Conservation (phyloP, 1,284 basidiomycete genomes). For the Leccinum griseonigrum region DNA sequence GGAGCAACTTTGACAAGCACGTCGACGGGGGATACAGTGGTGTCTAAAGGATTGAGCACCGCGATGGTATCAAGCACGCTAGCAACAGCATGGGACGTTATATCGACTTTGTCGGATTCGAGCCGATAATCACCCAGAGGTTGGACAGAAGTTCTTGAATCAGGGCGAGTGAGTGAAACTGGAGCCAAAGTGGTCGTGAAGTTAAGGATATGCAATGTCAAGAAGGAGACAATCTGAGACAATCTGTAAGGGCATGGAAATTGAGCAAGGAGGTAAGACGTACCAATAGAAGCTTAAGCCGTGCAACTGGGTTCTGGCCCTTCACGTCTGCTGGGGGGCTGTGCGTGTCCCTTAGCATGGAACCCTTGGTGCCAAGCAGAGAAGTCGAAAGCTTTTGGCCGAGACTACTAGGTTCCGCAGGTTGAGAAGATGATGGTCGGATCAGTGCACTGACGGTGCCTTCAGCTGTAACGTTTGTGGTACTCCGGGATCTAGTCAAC, state of each 20-base stretch:
- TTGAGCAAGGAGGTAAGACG: conserved; percentile 24
- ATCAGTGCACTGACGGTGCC: conserved; percentile 32
- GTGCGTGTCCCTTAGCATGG: conserved; percentile 42
- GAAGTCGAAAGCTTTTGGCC: conserved; percentile 47
- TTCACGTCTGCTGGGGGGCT: conserved; percentile 28
- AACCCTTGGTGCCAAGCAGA: conserved; percentile 68
- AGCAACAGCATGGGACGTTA: conserved; percentile 57
- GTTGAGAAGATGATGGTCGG: conserved; percentile 16
- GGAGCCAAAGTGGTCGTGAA: conserved; percentile 90
- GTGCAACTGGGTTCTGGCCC: conserved; percentile 70
- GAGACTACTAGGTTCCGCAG: conserved; percentile 29
- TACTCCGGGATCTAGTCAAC: conserved; percentile 38
- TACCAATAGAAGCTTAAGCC: conserved; percentile 88
- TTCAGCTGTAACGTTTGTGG: conserved; percentile 28
- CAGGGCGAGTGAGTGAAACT: conserved; percentile 27
- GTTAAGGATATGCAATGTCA: conserved; percentile 89
- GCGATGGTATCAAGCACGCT: conserved; percentile 61
- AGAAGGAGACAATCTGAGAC: conserved; percentile 76
- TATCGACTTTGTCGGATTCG: conserved; percentile 56
- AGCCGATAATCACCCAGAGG: conserved; percentile 28
- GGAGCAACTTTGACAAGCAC: conserved; percentile 74
- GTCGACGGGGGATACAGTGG: conserved; percentile 33
- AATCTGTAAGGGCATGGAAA: conserved; percentile 11
- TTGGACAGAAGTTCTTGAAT: conserved; percentile 24
- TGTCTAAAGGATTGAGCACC: conserved; percentile 30